phyloP scores from a whole-genome alignment of 139 green algal genomes.

The Zygnema circumcarinatum region DNA sequence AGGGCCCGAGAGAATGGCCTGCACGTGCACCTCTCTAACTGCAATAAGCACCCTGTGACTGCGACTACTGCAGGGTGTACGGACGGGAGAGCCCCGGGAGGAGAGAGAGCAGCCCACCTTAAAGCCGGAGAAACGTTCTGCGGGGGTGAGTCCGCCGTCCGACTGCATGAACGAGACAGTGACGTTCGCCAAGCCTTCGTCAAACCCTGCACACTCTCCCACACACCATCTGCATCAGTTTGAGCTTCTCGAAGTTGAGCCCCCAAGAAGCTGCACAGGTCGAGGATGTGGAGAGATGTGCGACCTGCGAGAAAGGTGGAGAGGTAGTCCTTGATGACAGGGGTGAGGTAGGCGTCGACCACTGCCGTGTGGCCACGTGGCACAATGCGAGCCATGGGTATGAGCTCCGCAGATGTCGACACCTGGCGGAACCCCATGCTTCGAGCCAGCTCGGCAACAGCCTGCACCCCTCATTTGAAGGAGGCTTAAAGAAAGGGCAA shows the following conservation, averaged over 20 bases:
- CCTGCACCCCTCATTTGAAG: slow-evolving; percentile 86
- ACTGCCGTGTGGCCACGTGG: slow-evolving; percentile 91
- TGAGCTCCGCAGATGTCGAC: slow-evolving; percentile 80
- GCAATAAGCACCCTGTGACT: too few relatives aligned
- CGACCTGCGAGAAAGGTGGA: slow-evolving; percentile 56
- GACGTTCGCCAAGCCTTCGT: slow-evolving; percentile 50
- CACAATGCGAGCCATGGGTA: slow-evolving; percentile 98
- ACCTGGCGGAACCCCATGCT: slow-evolving; percentile 73
- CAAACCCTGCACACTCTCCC: slow-evolving; percentile 47
- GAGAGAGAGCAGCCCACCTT: slow-evolving; percentile 19
- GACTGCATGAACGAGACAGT: slow-evolving; percentile 60
- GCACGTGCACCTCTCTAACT: slow-evolving; percentile 48
- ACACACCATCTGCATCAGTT: not conserved
- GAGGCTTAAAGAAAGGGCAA: slow-evolving; percentile 35
- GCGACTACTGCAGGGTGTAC: too few relatives aligned
- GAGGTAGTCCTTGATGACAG: slow-evolving; percentile 69
- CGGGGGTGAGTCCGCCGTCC: slow-evolving; percentile 59
- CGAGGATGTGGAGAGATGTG: not conserved
- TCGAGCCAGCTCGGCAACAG: slow-evolving; percentile 27
- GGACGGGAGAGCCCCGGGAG: not conserved
- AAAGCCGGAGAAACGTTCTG: slow-evolving; percentile 49
- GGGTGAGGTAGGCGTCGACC: slow-evolving; percentile 90
- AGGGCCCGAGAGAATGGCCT: slow-evolving; percentile 91
- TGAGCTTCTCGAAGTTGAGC: too few relatives aligned
- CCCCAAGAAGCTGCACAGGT: too few relatives aligned